Conservation (phyloP, 2,329 filamentous ascomycete genomes). For the Drechslerella stenobrocha region DNA sequence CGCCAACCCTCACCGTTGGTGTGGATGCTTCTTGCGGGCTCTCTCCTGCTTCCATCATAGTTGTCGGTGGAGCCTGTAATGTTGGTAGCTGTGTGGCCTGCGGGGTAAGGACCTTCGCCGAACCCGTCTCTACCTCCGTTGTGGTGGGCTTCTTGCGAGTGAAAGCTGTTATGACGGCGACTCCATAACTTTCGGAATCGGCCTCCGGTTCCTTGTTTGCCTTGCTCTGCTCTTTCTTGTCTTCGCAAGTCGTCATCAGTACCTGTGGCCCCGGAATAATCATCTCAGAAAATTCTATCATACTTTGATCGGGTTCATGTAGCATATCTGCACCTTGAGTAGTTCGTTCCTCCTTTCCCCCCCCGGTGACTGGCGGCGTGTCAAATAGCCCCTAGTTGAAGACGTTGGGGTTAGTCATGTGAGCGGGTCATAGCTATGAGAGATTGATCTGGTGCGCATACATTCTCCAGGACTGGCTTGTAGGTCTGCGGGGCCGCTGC, state of each 20-base stretch:
- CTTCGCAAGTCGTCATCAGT: slow-evolving; percentile 46
- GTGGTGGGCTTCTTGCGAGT: slow-evolving; percentile 5
- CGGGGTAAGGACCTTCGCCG: no score
- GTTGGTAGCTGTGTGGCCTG: neutral
- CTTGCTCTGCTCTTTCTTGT: slow-evolving; percentile 35
- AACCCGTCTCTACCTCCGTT: neutral
- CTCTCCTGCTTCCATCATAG: neutral
- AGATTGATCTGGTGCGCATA: neutral
- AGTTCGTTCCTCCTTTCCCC: slow-evolving; percentile 22
- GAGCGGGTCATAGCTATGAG: neutral
- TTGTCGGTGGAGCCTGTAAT: neutral
- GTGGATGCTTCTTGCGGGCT: slow-evolving; percentile 23
- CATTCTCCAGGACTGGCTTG: slow-evolving; percentile 3
- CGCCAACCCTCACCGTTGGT: slow-evolving; percentile 9
- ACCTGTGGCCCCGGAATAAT: slow-evolving; percentile 21
- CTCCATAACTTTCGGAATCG: slow-evolving; percentile 18
- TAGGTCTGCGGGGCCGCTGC: neutral
- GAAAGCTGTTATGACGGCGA: slow-evolving; percentile 31
- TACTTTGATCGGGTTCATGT: slow-evolving; percentile 45
- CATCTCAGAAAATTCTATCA: slow-evolving; percentile 47
- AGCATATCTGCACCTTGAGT: slow-evolving; percentile 44
- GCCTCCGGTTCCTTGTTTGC: slow-evolving; percentile 2
- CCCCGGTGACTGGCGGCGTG: neutral
- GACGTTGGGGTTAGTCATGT: slow-evolving; percentile 5
- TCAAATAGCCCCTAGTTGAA: neutral